Percentiles rank a stretch among this genome's conserved stretches.
Conservation (phyloP, 192 early-diverging fungal genomes). For the Phlyctochytrium bullatum region DNA sequence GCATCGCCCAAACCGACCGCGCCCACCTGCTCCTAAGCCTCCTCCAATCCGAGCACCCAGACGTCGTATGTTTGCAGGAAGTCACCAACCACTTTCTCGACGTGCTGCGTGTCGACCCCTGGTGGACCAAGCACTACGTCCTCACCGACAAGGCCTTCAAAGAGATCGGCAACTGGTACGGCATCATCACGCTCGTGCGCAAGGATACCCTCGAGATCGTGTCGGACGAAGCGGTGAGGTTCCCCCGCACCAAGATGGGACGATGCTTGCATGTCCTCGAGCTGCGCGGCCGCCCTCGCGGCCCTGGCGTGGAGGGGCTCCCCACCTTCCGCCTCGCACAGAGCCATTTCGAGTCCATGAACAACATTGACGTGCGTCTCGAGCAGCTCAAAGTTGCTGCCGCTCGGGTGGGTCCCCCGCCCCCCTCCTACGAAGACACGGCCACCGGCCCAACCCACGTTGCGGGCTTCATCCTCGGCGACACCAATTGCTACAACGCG, state of each 20-base stretch:
- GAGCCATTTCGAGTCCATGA: conserved; percentile 11
- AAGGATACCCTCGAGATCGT: not conserved
- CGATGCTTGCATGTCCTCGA: not conserved
- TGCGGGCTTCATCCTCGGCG: not conserved
- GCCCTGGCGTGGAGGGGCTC: too few species aligned
- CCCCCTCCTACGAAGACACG: not conserved
- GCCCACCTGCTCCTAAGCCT: not conserved
- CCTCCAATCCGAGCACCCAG: not conserved
- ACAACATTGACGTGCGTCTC: not conserved
- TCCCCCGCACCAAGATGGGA: not conserved
- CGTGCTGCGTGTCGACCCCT: not conserved
- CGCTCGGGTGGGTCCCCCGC: not conserved
- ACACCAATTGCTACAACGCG: not conserved
- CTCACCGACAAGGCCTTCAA: not conserved
- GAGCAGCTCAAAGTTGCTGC: not conserved
- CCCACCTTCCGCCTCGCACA: not conserved
- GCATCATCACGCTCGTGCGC: conserved; percentile 3
- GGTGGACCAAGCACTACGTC: not conserved
- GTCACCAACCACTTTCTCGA: not conserved
- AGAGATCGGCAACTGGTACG: not conserved
- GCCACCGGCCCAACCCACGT: not conserved
- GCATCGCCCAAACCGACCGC: not conserved
- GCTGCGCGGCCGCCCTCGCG: not conserved
- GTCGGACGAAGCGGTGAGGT: not conserved
- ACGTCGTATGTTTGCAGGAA: conserved; percentile 5